phyloP scores from a whole-genome alignment of 768 basidiomycete genomes.

The Boletus fagicola region DNA sequence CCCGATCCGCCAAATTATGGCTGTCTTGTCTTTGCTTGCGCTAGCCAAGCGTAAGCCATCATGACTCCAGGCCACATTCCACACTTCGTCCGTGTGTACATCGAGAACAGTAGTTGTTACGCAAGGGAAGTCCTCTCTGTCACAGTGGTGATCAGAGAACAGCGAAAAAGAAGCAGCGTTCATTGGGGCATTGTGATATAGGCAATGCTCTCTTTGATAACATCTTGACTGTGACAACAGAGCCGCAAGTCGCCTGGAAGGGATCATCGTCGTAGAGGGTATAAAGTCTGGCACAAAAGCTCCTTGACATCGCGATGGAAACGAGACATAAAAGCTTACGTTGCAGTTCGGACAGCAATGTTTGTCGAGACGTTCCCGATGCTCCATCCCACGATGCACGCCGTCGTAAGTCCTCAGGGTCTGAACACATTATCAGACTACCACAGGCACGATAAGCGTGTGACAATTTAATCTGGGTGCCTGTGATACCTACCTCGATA shows the following conservation, averaged over 20 bases:
- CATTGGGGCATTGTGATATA: slow-evolving; percentile 79
- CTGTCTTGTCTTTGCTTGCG: slow-evolving; percentile 82
- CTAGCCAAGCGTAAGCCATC: slow-evolving; percentile 82
- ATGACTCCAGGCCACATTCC: slow-evolving; percentile 95
- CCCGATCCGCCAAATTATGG: slow-evolving; percentile 85
- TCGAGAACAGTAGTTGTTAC: slow-evolving; percentile 81
- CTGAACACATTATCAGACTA: slow-evolving; percentile 91
- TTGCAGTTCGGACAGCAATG: slow-evolving; percentile 77
- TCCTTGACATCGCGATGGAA: background rate
- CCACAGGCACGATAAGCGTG: slow-evolving; percentile 16
- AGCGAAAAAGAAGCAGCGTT: slow-evolving; percentile 67
- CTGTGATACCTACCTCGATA: slow-evolving; percentile 70
- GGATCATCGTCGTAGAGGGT: slow-evolving; percentile 90
- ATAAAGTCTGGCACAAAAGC: slow-evolving; percentile 64
- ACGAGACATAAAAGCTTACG: slow-evolving; percentile 44
- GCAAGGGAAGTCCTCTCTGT: slow-evolving; percentile 77
- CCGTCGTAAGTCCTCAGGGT: slow-evolving; percentile 76
- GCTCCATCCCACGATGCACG: slow-evolving; percentile 91
- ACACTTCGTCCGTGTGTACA: slow-evolving; percentile 91
- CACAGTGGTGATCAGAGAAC: slow-evolving; percentile 83
- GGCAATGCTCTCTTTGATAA: slow-evolving; percentile 76
- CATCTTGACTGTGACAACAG: slow-evolving; percentile 82
- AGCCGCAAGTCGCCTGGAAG: slow-evolving; percentile 80
- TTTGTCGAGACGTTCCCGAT: slow-evolving; percentile 70
- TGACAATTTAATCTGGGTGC: slow-evolving; percentile 8